Percentiles rank a stretch among this genome's conserved stretches.
These are phyloP conservation scores for Niveomyces coronatus DNA, from an alignment of 2,329 filamentous ascomycete species.

Conservation along the genomic window DNA sequence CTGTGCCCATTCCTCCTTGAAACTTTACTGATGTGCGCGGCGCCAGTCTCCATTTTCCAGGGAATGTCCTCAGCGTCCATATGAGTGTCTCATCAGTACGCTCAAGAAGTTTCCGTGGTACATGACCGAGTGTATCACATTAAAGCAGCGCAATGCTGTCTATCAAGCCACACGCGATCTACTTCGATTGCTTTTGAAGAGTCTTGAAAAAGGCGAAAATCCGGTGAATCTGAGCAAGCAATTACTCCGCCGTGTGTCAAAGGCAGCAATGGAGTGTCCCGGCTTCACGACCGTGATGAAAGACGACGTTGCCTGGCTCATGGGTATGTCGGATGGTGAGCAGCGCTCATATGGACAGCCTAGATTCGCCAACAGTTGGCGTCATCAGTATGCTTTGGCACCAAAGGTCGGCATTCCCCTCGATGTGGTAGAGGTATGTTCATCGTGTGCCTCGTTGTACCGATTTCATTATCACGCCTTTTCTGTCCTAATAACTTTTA, in stretches of 20 bases:
- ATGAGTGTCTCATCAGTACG: slow-evolving; percentile 55
- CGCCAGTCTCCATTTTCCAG: slow-evolving; percentile 47
- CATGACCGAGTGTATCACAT: slow-evolving; percentile 43
- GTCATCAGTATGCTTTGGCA: slow-evolving; percentile 40
- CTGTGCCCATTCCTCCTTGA: not conserved
- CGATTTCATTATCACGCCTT: not conserved
- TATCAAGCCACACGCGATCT: slow-evolving; percentile 41
- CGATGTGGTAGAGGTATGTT: slow-evolving; percentile 46
- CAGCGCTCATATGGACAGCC: slow-evolving; percentile 36
- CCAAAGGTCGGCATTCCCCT: slow-evolving; percentile 36
- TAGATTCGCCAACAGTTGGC: slow-evolving; percentile 36
- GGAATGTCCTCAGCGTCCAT: slow-evolving; percentile 53
- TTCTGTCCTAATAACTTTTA: not conserved
- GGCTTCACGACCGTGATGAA: slow-evolving; percentile 54
- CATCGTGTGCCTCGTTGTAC: not conserved
- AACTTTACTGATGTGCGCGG: slow-evolving; percentile 3
- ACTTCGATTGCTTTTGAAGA: slow-evolving; percentile 32
- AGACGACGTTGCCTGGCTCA: slow-evolving; percentile 42
- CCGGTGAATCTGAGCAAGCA: slow-evolving; percentile 37
- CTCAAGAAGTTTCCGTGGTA: slow-evolving; percentile 55
- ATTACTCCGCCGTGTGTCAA: slow-evolving; percentile 42
- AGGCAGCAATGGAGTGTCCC: slow-evolving; percentile 43
- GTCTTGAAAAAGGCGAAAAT: slow-evolving; percentile 29
- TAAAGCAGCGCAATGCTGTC: slow-evolving; percentile 44
- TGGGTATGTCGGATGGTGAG: slow-evolving; percentile 25